A percentile compares a stretch with the other conserved stretches of the same genome.
Conservation (phyloP, 2,329 filamentous ascomycete species). For the Endoconidiophora polonica region DNA sequence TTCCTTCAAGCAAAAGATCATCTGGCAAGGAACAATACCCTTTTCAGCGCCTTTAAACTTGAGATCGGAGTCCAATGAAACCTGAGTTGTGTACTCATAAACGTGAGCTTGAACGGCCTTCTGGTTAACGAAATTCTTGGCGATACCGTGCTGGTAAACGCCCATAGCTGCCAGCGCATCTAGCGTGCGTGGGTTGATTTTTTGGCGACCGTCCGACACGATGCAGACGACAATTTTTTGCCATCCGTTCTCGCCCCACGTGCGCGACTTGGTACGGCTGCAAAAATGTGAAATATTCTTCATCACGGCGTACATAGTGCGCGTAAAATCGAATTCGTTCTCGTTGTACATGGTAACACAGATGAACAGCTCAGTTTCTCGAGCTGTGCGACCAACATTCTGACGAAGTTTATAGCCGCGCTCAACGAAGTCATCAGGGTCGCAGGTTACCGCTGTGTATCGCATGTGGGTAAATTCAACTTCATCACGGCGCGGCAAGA, state of each 20-base stretch:
- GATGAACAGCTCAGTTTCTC: constrained; percentile 76
- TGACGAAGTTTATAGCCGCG: constrained; percentile 86
- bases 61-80: constrained; percentile 83
- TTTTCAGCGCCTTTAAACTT: constrained; percentile 99
- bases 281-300: constrained; percentile 99
- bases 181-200: constrained; percentile 85
- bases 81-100: constrained; percentile 95
- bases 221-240: constrained; percentile 99
- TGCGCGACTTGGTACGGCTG: constrained; percentile 79
- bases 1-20: constrained; percentile 97
- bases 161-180: constrained; percentile 84
- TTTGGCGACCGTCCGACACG: constrained; percentile 88
- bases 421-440: constrained; percentile 82
- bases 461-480: constrained; percentile 98
- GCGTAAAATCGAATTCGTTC: constrained; percentile 86
- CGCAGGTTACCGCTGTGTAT: constrained; percentile 95
- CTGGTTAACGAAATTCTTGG: constrained; percentile 91
- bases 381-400: constrained; percentile 63
- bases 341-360: constrained; percentile 95
- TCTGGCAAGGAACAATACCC: constrained; percentile 92
- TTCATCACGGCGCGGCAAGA: constrained; percentile 81
- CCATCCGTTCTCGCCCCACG: constrained; percentile 97
- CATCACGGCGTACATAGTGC: constrained; percentile 92
- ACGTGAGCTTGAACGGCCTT: constrained; percentile 96
- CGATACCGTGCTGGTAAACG: constrained; percentile 95